Evolutionary conservation across 257 asterid genomes (phyloP), one percentile per base, ranked within the genome.

Genomic region (Solanum chiquidenum): DNA sequence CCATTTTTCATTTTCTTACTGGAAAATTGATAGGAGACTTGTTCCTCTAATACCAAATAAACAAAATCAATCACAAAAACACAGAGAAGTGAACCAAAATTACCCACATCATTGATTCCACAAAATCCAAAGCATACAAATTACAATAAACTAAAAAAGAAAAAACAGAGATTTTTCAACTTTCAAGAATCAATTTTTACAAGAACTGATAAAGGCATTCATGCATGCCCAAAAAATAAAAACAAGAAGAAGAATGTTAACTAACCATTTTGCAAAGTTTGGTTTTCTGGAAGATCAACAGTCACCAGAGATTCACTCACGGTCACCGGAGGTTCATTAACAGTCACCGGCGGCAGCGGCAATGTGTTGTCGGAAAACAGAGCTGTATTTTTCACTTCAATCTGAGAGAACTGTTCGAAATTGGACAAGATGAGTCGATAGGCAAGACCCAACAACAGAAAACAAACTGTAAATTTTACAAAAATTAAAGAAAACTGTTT

Each of bases 361-460:
- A 90, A 76, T 25, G 87, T 62, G 49, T 60, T 38, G 84, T 34
- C 79, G 7, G 62, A 58, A 27, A 74, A 85, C 68, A 88, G 27
- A 23, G 85, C 89, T 9, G 86, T 46, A 35, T 90, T 92, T 13
- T 90, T 25, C 64, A 87, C 89, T 75, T 12, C 82, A 76, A 84
- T 46, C 46, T 93, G 89, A 7, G 94, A 83, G 88, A 93, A 92
- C 84, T 85, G 94, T 33, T 90, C 83, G 60, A 87, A 93, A 84
- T 85, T 93, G 18, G 96, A 93, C 71, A 94, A 93, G 58, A 90
- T 87, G 33, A 95, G 86, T 18, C 94, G 93, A 77, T 92, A 94
- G 20, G 94, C 93, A 66, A 96, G 73, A 14, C 95, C 95, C 83
- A 95, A 40, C 16, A 95, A 37, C 82, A 96, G 88, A 79, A 94